phyloP scores from a whole-genome alignment of 495 filamentous ascomycete genomes.

The Aspergillus nanangensis region DNA sequence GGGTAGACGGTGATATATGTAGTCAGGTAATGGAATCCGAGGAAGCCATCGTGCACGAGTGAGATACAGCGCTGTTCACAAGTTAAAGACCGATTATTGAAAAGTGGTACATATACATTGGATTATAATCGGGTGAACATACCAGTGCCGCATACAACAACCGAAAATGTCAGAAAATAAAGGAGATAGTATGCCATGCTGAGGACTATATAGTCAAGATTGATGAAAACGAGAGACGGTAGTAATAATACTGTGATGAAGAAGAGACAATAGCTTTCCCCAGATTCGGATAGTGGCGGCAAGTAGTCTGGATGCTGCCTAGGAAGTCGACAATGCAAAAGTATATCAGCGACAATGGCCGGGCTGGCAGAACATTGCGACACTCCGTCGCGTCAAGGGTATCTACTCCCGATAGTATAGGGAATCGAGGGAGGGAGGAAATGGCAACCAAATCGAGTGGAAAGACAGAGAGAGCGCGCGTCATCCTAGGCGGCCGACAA shows the following conservation, averaged over 20 bases:
- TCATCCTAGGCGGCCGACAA: too few species aligned
- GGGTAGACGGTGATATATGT: conserved; percentile 70
- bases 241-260: conserved; percentile 6
- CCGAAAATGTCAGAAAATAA: conserved; percentile 63
- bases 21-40: conserved; percentile 52
- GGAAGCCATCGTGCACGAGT: conserved; percentile 74
- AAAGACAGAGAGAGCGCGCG: too few species aligned
- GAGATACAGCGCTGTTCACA: conserved; percentile 62
- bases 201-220: conserved; percentile 1
- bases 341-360: too few species aligned
- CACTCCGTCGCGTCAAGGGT: too few species aligned
- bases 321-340: too few species aligned
- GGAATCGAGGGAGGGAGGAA: too few species aligned
- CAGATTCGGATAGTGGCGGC: not conserved
- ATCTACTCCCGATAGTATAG: too few species aligned
- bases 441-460: too few species aligned
- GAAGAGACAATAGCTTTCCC: not conserved
- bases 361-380: too few species aligned
- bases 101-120: too few species aligned
- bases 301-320: not conserved
- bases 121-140: conserved; percentile 15
- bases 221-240: not conserved
- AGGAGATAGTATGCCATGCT: conserved; percentile 69
- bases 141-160: conserved; percentile 60
- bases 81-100: not conserved